Base-by-base conservation (phyloP, 148 eudicot species). In the Persicaria tinctoria region DNA sequence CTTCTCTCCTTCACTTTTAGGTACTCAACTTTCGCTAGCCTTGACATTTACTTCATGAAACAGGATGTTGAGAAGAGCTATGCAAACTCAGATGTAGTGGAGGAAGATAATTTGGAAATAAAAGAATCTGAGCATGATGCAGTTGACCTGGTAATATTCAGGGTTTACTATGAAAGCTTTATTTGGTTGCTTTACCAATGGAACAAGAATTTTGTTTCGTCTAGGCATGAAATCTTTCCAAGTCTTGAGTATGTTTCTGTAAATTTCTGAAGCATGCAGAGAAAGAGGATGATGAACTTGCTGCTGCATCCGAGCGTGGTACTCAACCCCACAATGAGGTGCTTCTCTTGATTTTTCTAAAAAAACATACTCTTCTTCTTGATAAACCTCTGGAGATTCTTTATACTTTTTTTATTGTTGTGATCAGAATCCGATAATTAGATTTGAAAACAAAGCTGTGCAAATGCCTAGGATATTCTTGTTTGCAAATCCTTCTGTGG, bases 51-150 rank as follows among this genome's bases (percentile, higher is more conserved):
- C 2, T 50, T 44, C 59, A 60, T 80, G 55, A 70, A 55, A 72
- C 79, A 95, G 98, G 93, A 73, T 76, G 69, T 63, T 10, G 83
- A 55, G 78, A 86, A 81, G 46, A 76, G 68, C 73, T 16, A 88
- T 79, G 74, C 48, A 32, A 74, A 70, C 57, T 68, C 83, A 63
- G 89, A 83, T 80, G 68, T 73, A 63, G 84, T 71, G 76, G 83
- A 78, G 79, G 80, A 49, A 79, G 89, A 83, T 57, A 73, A 78
- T 73, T 68, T 80, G 11, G 70, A 50, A 66, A 79, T 80, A 41
- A 86, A 83, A 59, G 91, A 50, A 66, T 70, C 81, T 78, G 69
- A 73, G 27, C 76, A 44, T 41, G 75, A 77, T 81, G 85, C 76
- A 57, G 89, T 76, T 63, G 83, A 88, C 72, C 82, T 14, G 84